phyloP scores from a whole-genome alignment of 495 filamentous ascomycete genomes.

The Aspergillus sparsus region DNA sequence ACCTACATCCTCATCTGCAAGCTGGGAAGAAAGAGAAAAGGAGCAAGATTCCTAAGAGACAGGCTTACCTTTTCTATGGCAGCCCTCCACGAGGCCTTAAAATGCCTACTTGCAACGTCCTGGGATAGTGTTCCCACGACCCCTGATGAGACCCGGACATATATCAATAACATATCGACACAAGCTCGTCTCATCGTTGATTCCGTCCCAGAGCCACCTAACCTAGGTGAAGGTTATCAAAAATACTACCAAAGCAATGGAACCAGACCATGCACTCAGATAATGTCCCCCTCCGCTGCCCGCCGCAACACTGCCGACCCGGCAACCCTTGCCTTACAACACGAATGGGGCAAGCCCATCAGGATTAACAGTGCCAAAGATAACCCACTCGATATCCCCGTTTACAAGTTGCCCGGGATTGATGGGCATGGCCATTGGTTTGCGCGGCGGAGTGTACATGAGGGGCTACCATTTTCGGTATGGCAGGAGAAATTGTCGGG shows the following conservation, averaged over 20 bases:
- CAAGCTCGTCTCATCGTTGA: conserved; percentile 70
- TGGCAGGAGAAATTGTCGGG: conserved; percentile 55
- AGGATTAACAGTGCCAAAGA: conserved; percentile 65
- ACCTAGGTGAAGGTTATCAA: conserved; percentile 17
- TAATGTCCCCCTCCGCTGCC: conserved; percentile 27
- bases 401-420: conserved; percentile 77
- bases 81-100: conserved; percentile 70
- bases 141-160: conserved; percentile 50
- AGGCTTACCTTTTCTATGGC: conserved; percentile 46
- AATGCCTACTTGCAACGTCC: conserved; percentile 67
- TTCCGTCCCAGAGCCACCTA: conserved; percentile 68
- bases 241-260: conserved; percentile 26
- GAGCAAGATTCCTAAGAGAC: background rate
- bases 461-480: conserved; percentile 68
- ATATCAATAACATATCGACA: conserved; percentile 61
- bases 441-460: conserved; percentile 79
- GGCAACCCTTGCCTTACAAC: conserved; percentile 57
- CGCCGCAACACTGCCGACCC: conserved; percentile 52
- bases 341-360: conserved; percentile 83
- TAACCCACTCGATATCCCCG: conserved; percentile 71
- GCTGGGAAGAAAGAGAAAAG: conserved; percentile 1
- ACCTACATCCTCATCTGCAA: too few relatives aligned
- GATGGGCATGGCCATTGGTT: conserved; percentile 92
- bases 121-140: conserved; percentile 62
- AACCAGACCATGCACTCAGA: background rate